Evolutionary conservation across 176 grass and related monocot genomes (phyloP).

Genomic region (maize (Zea mays)): DNA sequence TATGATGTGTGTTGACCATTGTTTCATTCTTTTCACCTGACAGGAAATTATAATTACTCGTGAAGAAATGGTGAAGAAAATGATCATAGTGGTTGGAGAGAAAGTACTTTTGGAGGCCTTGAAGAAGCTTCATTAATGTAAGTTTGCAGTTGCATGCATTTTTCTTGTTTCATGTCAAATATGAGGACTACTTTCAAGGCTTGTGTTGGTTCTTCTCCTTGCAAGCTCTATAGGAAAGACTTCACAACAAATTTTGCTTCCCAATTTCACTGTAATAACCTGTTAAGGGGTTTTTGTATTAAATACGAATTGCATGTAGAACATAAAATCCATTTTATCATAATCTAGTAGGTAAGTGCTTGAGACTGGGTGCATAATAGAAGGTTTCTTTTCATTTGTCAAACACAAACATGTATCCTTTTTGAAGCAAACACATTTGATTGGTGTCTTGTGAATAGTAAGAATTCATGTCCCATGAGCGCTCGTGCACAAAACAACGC

Average conservation of each 20-base stretch:
- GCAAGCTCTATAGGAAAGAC: neutral
- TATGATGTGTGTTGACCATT: neutral
- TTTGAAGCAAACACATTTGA: too few relatives aligned
- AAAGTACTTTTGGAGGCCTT: constrained; percentile 61
- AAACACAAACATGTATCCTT: too few relatives aligned
- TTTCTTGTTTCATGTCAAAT: neutral
- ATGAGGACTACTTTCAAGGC: neutral
- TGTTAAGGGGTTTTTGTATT: neutral
- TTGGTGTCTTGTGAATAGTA: too few relatives aligned
- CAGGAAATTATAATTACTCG: constrained; percentile 64
- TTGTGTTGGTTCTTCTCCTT: neutral
- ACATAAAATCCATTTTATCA: too few relatives aligned
- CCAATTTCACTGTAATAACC: neutral
- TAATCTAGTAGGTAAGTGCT: too few relatives aligned
- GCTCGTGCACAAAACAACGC: too few relatives aligned
- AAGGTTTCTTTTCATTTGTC: too few relatives aligned
- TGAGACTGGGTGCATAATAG: too few relatives aligned
- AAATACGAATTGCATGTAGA: neutral
- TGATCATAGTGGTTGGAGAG: constrained; percentile 65
- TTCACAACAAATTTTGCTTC: neutral
- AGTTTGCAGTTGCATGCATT: constrained; percentile 26
- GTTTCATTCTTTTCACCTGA: constrained; percentile 22
- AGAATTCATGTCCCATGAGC: too few relatives aligned
- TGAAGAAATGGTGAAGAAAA: constrained; percentile 70
- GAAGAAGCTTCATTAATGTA: constrained; percentile 62